Conservation (phyloP, 805 yeast genomes). For the Debaryomyces tyrocola region DNA sequence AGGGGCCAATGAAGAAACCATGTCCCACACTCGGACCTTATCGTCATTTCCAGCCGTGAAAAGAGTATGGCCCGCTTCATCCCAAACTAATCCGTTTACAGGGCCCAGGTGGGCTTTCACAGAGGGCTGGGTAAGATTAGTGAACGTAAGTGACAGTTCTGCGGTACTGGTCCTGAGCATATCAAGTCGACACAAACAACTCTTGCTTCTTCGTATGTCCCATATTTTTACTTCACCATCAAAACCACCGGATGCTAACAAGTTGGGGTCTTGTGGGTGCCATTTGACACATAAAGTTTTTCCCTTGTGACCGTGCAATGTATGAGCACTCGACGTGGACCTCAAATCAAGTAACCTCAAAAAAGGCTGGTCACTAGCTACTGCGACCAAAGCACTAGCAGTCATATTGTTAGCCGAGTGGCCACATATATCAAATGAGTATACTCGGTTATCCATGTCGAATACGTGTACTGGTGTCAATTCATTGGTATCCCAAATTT, state of each 20-base stretch:
- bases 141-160: conserved; percentile 6
- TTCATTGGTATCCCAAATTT: conserved; percentile 76
- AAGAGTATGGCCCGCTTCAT: conserved; percentile 59
- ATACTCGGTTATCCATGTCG: conserved; percentile 59
- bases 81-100: conserved; percentile 81
- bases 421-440: conserved; percentile 58
- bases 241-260: conserved; percentile 76
- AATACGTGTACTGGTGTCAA: conserved; percentile 68
- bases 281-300: conserved; percentile 63
- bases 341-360: conserved; percentile 71
- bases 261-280: conserved; percentile 64
- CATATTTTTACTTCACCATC: conserved; percentile 81
- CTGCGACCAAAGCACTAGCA: conserved; percentile 59
- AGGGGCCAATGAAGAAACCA: conserved; percentile 38
- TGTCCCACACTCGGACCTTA: conserved; percentile 75
- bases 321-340: conserved; percentile 73
- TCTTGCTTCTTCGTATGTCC: conserved; percentile 75
- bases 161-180: conserved; percentile 42
- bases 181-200: conserved; percentile 66
- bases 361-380: conserved; percentile 69
- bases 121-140: conserved; percentile 29
- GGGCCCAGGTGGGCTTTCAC: conserved; percentile 73
- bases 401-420: conserved; percentile 16
- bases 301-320: conserved; percentile 61
- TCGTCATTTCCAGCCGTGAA: conserved; percentile 79